Evolutionary conservation across 306 rosid genomes (phyloP).

Genomic region (Dalbergia cultrata): DNA sequence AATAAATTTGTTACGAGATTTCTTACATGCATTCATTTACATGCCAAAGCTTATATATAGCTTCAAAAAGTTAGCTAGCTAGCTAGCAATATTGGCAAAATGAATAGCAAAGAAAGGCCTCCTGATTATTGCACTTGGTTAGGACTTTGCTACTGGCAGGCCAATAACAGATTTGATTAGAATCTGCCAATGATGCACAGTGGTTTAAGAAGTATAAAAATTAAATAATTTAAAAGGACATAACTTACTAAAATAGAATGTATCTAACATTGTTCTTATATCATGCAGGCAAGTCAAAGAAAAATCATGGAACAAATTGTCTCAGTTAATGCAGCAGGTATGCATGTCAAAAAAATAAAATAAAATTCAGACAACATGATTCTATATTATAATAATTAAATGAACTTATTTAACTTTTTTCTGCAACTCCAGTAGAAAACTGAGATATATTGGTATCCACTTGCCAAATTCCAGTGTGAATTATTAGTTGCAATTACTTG

Average conservation of each 20-base stretch:
- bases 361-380: conserved; percentile 26
- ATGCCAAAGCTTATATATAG: neutral
- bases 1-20: conserved; percentile 36
- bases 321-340: conserved; percentile 47
- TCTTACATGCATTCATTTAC: conserved; percentile 21
- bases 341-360: neutral
- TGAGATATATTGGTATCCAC: conserved; percentile 30
- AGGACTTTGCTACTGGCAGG: neutral
- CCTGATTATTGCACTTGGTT: too few relatives aligned
- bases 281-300: conserved; percentile 76
- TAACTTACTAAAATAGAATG: conserved; percentile 3
- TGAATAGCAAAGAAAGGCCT: too few relatives aligned
- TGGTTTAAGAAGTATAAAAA: neutral
- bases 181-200: neutral
- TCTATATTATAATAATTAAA: neutral
- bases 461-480: conserved; percentile 29
- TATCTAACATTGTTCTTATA: conserved; percentile 34
- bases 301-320: conserved; percentile 65
- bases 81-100: too few relatives aligned
- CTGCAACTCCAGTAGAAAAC: conserved; percentile 34
- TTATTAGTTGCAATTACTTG: conserved; percentile 1
- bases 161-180: neutral
- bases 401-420: neutral
- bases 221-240: neutral
- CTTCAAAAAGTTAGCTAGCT: too few relatives aligned